Base-by-base conservation (phyloP, 2,329 filamentous ascomycete species). In the Thelonectria blattea region DNA sequence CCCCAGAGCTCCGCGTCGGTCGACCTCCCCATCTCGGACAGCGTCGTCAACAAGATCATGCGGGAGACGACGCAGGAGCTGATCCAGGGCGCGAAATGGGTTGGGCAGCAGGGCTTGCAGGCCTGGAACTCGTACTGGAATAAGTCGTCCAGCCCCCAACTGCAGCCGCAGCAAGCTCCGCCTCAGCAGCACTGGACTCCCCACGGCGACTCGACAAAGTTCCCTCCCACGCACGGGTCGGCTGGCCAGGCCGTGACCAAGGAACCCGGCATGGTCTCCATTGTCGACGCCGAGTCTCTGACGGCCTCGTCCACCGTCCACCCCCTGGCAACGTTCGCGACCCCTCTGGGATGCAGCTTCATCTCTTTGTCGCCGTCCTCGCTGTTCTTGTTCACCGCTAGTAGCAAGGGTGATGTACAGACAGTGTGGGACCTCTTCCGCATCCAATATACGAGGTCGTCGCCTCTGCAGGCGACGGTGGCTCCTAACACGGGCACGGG, bases 61-160 rank as follows among this genome's bases (percentile, higher is more conserved):
- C 86, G 91, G 62, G 90, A 92, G 72, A 89, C 91, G 2, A 91
- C 91, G 0, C 91, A 94, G 70, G 90, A 92, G 70, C 79, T 92
- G 43, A 90, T 93, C 45, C 87, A 90, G 60, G 87, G 88, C 18
- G 90, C 88, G 24, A 89, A 85, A 65, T 93, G 90, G 88, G 85
- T 92, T 56, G 88, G 90, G 3, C 90, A 93, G 70, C 90, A 93
- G 72, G 87, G 91, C 20, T 82, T 88, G 70, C 88, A 92, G 72
- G 88, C 89, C 10, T 92, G 91, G 85, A 92, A 92, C 70, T 89
- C 84, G 69, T 94, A 95, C 76, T 93, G 91, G 86, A 92, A 90
- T 70, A 82, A 85, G 72, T 73, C 80, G 59, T 65, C 79, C 49
- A 74, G 69, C 56, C 72, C 79, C 24, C 74, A 74, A 58, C 75